A percentile compares a stretch with the other conserved stretches of the same genome.
These are phyloP conservation scores for Cardamine resedifolia DNA, from an alignment of 345 rosid genomes.

Conservation along the genomic window DNA sequence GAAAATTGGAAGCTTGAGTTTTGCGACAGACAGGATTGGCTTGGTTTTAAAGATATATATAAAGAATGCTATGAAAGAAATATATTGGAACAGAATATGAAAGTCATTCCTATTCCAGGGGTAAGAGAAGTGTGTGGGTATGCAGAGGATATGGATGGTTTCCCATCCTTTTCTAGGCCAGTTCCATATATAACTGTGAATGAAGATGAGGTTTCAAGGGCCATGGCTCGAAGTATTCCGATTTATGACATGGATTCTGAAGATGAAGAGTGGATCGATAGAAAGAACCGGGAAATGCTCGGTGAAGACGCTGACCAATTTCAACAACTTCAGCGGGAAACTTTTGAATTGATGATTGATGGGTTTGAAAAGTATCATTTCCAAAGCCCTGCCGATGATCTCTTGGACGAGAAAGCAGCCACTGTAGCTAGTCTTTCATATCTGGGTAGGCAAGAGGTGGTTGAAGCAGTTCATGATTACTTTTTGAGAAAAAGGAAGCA, in stretches of 20 bases:
- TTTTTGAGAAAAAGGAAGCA: slow-evolving; percentile 79
- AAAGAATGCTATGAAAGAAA: slow-evolving; percentile 82
- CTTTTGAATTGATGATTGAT: slow-evolving; percentile 87
- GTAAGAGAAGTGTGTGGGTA: slow-evolving; percentile 65
- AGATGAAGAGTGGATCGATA: slow-evolving; percentile 86
- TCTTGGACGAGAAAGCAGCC: slow-evolving; percentile 52
- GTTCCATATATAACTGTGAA: slow-evolving; percentile 52
- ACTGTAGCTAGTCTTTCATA: slow-evolving; percentile 42
- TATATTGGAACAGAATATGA: slow-evolving; percentile 40
- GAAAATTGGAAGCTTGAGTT: slow-evolving; percentile 91
- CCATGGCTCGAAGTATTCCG: slow-evolving; percentile 59
- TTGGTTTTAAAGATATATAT: slow-evolving; percentile 75
- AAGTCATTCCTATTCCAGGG: slow-evolving; percentile 84
- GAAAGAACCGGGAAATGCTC: slow-evolving; percentile 46
- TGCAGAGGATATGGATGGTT: slow-evolving; percentile 24
- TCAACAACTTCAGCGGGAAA: slow-evolving; percentile 54
- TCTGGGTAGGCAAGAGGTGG: slow-evolving; percentile 57
- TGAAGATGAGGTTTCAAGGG: slow-evolving; percentile 79
- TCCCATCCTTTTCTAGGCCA: slow-evolving; percentile 52
- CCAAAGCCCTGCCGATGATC: slow-evolving; percentile 46
- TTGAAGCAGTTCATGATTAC: slow-evolving; percentile 70
- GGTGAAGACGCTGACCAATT: slow-evolving; percentile 34
- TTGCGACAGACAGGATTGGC: slow-evolving; percentile 66
- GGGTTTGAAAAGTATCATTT: slow-evolving; percentile 73
- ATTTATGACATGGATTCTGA: slow-evolving; percentile 91